Percentiles rank a stretch among this genome's conserved stretches.
Evolutionary conservation across 1,284 basidiomycete genomes (phyloP).

Genomic region (Mycena sp.): DNA sequence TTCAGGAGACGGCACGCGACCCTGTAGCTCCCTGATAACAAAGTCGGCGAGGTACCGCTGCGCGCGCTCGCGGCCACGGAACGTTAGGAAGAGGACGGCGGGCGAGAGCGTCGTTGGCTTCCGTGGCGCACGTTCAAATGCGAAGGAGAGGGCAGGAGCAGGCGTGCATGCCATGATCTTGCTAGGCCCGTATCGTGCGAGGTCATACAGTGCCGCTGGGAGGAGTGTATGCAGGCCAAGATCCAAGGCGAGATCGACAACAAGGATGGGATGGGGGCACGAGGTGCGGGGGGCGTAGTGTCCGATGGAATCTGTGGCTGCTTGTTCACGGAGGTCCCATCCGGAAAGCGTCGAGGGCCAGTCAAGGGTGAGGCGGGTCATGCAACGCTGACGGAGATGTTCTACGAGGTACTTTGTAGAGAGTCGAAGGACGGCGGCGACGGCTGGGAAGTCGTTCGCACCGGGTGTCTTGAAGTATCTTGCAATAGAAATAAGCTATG

Average conservation of each 20-base stretch:
- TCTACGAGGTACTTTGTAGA: slow-evolving; percentile 77
- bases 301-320: slow-evolving; percentile 54
- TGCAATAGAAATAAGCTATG: too few relatives aligned
- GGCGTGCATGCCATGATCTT: slow-evolving; percentile 64
- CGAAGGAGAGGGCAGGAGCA: slow-evolving; percentile 38
- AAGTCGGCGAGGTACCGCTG: slow-evolving; percentile 72
- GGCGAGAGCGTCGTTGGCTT: slow-evolving; percentile 50
- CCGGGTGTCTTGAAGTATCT: slow-evolving; percentile 54
- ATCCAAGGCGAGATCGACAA: slow-evolving; percentile 74
- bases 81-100: slow-evolving; percentile 56
- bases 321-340: slow-evolving; percentile 73
- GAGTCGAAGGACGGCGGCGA: slow-evolving; percentile 70
- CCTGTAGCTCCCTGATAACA: slow-evolving; percentile 62
- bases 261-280: slow-evolving; percentile 65
- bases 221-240: slow-evolving; percentile 64
- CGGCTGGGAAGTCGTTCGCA: slow-evolving; percentile 61
- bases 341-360: slow-evolving; percentile 70
- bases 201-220: slow-evolving; percentile 75
- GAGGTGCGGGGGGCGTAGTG: slow-evolving; percentile 58
- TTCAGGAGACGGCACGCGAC: slow-evolving; percentile 54
- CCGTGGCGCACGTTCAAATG: slow-evolving; percentile 32
- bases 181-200: slow-evolving; percentile 75
- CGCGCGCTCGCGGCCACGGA: slow-evolving; percentile 69
- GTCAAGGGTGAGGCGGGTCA: slow-evolving; percentile 63
- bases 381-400: slow-evolving; percentile 62